Base-by-base conservation (phyloP, 345 rosid genomes). In the Eucalyptus pumila region DNA sequence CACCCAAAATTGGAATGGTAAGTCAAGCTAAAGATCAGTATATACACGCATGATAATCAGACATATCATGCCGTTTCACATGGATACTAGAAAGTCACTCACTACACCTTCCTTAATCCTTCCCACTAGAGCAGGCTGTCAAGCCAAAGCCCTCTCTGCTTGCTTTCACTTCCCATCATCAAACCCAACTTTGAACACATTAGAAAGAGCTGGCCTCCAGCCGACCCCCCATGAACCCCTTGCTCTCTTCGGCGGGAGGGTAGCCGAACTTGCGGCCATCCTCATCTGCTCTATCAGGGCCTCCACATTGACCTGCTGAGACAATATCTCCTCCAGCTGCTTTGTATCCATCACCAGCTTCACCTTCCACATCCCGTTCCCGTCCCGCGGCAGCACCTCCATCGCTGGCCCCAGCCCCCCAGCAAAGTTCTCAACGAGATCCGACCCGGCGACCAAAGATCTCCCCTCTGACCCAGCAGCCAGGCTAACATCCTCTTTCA, bases 311-410 rank as follows among this genome's bases (percentile, higher is more conserved):
- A 87, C 97, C 90, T 94, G 90, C 86, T 94, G 95, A 0, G 99
- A 92, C 54, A 96, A 86, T 88, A 96, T 96, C 80, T 96, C 96
- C 92, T 90, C 96, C 91, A 96, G 88, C 83, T 94, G 95, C 92
- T 93, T 91, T 5, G 94, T 90, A 65, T 90, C 91, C n/a, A 96
- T 94, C 91, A 92, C 94, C 89, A 96, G 65, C 88, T 94, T 96
- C 87, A 96, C 98, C 90, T 92, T 96, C 98, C 96, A 96, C 48
- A 96, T 94, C 12, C 96, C 98, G 1, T 96, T 90, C 90, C 93
- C 91, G 47, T 93, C 91, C 86, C 92, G 86, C 2, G 97, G 95
- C 89, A 95, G 92, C 52, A 92, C 96, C 89, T 93, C 92, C 44
- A 95, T 87, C 49, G 88, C 94, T 17, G 92, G 85, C 2, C 89